These are phyloP conservation scores for Heliocybe sulcata DNA, from an alignment of 1,284 basidiomycete genomes.

Conservation along the genomic window DNA sequence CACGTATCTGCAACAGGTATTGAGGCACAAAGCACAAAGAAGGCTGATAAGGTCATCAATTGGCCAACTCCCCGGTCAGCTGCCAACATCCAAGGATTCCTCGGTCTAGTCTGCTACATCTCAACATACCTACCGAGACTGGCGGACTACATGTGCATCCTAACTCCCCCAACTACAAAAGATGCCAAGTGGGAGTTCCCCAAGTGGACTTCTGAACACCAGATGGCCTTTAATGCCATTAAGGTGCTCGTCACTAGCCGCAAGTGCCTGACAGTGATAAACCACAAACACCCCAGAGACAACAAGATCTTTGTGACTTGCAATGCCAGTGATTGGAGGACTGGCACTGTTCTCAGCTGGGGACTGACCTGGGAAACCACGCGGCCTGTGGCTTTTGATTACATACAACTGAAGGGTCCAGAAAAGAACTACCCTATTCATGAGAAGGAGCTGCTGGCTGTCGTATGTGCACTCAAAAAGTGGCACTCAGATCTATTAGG, in stretches of 20 bases:
- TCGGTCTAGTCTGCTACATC: constrained; percentile 30
- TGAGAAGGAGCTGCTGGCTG: constrained; percentile 28
- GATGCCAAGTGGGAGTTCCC: constrained; percentile 9
- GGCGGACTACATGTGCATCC: constrained; percentile 20
- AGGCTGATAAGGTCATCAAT: constrained; percentile 22
- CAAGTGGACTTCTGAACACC: constrained; percentile 11
- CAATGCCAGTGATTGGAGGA: constrained; percentile 24
- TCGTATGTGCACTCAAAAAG: constrained; percentile 25
- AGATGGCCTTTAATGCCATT: constrained; percentile 28
- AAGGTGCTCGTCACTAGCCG: constrained; percentile 22
- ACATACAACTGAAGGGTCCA: constrained; percentile 9
- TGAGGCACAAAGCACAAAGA: constrained; percentile 24
- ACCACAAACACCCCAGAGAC: constrained; percentile 20
- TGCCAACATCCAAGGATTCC: constrained; percentile 23
- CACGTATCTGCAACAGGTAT: constrained; percentile 8
- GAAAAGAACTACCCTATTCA: constrained; percentile 26
- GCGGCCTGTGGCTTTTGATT: constrained; percentile 26
- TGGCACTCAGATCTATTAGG: constrained; percentile 28
- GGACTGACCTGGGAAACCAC: constrained; percentile 21
- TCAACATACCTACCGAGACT: constrained; percentile 25
- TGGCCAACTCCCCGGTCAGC: constrained; percentile 25
- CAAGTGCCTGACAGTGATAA: constrained; percentile 22
- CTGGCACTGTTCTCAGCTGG: constrained; percentile 26
- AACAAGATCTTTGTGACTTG: constrained; percentile 29
- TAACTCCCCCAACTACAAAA: constrained; percentile 24